Base-by-base conservation (phyloP, 2,329 filamentous ascomycete genomes). In the Colletotrichum navitas region DNA sequence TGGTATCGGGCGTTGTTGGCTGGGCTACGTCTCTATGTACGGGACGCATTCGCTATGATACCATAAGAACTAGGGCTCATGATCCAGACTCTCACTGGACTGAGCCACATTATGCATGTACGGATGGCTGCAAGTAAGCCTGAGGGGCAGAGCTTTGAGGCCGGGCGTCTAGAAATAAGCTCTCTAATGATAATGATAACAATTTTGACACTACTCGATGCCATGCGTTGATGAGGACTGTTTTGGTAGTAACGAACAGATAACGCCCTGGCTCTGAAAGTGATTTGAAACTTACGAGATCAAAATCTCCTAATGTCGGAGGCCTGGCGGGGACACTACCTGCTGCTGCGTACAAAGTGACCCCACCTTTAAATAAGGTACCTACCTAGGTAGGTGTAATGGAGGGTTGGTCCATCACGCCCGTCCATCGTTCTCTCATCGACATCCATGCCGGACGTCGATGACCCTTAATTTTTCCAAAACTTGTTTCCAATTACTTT, bases 161-260 rank as follows among this genome's bases (percentile, higher is more conserved):
- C 60, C 21, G 32, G 26, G 51, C 29, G 60, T 61, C 66, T 64
- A 26, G 34, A 54, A 59, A 55, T 29, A 36, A 69, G 65, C 65
- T 72, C 65, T 60, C 14, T 72, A 64, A 72, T 72, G 69, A 72
- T 72, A 72, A 72, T 72, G 69, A 72, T 49, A 61, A 59, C 66
- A 49, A 45, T 18, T 39, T 64, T 63, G 52, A 59, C 55, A 56
- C 16, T 21, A n/a, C 21, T 26, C 16, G 26, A 21, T 34, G 62
- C 24, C 36, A 36, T 34, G n/a, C 12, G 49, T n/a, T 56, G 34
- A 29, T 16, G 26, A 34, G 21, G 14, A 5, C n/a, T 45, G 34
- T 24, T 51, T n/a, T 18, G 7, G 5, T 26, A 10, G 11, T 26
- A n/a, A 16, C 29, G 21, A 14, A 7, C 14, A n/a, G 12, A 47